phyloP scores from a whole-genome alignment of 2,329 filamentous ascomycete genomes.

The Claviceps purpurea region DNA sequence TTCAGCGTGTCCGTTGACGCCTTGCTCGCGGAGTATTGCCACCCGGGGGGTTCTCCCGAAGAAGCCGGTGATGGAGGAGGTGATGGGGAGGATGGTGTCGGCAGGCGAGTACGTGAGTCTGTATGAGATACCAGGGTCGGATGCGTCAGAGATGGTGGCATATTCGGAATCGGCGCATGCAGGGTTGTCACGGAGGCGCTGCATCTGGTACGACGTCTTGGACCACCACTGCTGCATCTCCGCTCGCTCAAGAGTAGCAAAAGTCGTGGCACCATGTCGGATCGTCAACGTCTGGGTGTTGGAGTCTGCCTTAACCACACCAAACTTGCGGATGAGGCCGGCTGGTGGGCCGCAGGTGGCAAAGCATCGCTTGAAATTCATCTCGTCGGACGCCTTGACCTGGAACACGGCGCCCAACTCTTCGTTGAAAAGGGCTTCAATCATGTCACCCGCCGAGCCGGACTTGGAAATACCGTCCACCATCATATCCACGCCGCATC shows the following conservation, averaged over 20 bases:
- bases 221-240: constrained; percentile 82
- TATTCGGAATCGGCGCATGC: constrained; percentile 76
- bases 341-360: constrained; percentile 76
- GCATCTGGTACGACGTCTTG: constrained; percentile 80
- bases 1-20: constrained; percentile 90
- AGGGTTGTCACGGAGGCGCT: constrained; percentile 79
- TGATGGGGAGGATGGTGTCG: constrained; percentile 57
- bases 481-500: constrained; percentile 75
- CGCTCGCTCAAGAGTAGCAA: constrained; percentile 57
- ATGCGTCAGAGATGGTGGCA: constrained; percentile 56
- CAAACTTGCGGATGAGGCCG: constrained; percentile 73
- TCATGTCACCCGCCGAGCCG: constrained; percentile 46
- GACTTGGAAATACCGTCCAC: constrained; percentile 59
- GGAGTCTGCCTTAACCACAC: constrained; percentile 51
- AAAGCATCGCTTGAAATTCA: constrained; percentile 77
- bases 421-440: constrained; percentile 85
- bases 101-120: constrained; percentile 68
- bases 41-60: constrained; percentile 57
- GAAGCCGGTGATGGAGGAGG: constrained; percentile 29
- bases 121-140: constrained; percentile 74
- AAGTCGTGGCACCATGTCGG: constrained; percentile 51
- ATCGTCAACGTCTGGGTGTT: constrained; percentile 72
- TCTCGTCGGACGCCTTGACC: constrained; percentile 72
- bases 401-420: constrained; percentile 96
- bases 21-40: constrained; percentile 88